Base-by-base conservation (phyloP, 2,329 filamentous ascomycete genomes). In the Cercospora sp. region DNA sequence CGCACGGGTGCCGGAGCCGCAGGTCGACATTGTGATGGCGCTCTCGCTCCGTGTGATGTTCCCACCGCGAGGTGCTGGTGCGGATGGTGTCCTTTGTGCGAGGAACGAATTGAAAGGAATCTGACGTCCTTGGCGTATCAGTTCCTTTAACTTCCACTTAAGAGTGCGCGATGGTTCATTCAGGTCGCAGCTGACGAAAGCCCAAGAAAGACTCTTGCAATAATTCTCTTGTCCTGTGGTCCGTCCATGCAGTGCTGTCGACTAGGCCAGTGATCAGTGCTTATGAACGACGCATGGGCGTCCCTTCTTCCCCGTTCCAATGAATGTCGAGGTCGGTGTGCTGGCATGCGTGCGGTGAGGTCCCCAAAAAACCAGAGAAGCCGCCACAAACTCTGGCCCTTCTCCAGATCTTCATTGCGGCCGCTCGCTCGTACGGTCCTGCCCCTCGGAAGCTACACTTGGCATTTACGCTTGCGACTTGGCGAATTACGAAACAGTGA, bases 1-100 rank as follows among this genome's bases (percentile, higher is more conserved):
- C 18, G 20, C 82, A n/a, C 68, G 73, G 13, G 78, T 77, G 36
- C 80, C 81, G 9, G 82, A 84, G n/a, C 84, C 84, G 73, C 85
- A 87, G 40, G 76, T 71, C 20, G 84, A 60, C 70, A 72, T 72
- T 7, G 36, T 61, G 59, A 28, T 20, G n/a, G 13, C 16, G 16
- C 53, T 31, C 28, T 6, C 30, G 16, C 53, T 30, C n/a, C 8
- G 26, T 16, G 1, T 58, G 26, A n/a, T 31, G 23, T 13, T 30
- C n/a, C 23, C 28, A 23, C 53, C 12, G 6, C 45, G 45, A 51
- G 45, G 18, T 51, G 45, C 20, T 31, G 28, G 10, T 16, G 26
- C 31, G 16, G 36, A 31, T 30, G 12, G 30, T 13, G 13, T 58
- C 10, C 53, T 57, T 57, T 57, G 23, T 57, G 53, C 53, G 53